A percentile compares a stretch with the other conserved stretches of the same genome.
These are phyloP conservation scores for Lactarius quietus DNA, from an alignment of 768 basidiomycete genomes.

Conservation along the genomic window DNA sequence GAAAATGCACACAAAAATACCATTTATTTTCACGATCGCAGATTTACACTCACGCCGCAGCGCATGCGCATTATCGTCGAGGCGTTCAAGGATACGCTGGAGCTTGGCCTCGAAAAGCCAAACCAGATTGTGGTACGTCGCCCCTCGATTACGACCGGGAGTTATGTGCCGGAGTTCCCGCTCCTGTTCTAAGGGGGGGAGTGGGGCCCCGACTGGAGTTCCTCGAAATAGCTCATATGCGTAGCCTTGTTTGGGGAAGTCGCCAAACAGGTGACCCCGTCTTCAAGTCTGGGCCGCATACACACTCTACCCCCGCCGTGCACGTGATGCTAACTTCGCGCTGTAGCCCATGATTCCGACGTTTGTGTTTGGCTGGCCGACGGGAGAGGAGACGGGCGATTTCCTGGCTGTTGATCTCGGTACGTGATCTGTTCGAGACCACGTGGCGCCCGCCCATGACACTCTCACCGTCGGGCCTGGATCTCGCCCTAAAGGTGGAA, in stretches of 20 bases:
- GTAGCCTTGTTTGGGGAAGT: background rate
- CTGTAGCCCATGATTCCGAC: constrained; percentile 94
- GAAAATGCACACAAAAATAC: constrained; percentile 3
- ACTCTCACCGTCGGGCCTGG: background rate
- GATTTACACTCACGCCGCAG: constrained; percentile 85
- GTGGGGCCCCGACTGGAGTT: background rate
- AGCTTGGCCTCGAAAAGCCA: constrained; percentile 76
- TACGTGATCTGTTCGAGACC: constrained; percentile 29
- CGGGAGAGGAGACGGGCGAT: constrained; percentile 83
- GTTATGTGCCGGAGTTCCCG: background rate
- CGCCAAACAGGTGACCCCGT: constrained; percentile 11
- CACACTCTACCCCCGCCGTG: background rate
- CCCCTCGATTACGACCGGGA: background rate
- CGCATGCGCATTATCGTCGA: constrained; percentile 97
- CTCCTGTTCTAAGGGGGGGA: background rate
- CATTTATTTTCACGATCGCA: constrained; percentile 31
- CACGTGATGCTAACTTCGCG: constrained; percentile 6
- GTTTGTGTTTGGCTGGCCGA: constrained; percentile 94
- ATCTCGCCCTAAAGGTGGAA: constrained; percentile 59
- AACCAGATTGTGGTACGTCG: constrained; percentile 80
- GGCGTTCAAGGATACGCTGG: constrained; percentile 90
- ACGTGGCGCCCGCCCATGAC: constrained; percentile 7
- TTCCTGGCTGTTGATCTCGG: constrained; percentile 89
- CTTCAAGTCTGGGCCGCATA: no score
- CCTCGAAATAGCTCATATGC: no score